Percentiles rank a stretch among this genome's conserved stretches.
Conservation (phyloP, 2,329 filamentous ascomycete genomes). For the Hirsutella thompsonii region DNA sequence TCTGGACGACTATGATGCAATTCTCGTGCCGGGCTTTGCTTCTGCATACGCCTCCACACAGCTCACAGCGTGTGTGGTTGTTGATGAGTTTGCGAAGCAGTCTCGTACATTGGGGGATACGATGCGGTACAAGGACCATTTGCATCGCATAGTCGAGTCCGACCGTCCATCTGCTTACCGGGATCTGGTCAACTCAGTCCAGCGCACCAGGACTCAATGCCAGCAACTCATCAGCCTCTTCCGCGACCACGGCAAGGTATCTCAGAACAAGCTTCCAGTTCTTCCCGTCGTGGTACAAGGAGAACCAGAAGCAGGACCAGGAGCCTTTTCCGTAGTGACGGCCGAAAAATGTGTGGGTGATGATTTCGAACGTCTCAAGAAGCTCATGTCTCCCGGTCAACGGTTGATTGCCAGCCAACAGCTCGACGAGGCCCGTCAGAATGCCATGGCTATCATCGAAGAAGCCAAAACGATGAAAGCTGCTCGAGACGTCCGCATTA, state of each 20-base stretch:
- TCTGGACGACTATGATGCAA: constrained; percentile 50
- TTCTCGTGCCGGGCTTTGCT: constrained; percentile 51
- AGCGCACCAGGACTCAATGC: constrained; percentile 82
- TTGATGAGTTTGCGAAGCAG: constrained; percentile 76
- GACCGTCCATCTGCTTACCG: constrained; percentile 75
- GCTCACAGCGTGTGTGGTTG: constrained; percentile 65
- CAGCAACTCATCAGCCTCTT: constrained; percentile 84
- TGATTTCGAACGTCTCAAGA: constrained; percentile 82
- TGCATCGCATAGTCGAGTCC: constrained; percentile 67
- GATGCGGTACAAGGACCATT: constrained; percentile 43
- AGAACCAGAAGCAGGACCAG: constrained; percentile 80
- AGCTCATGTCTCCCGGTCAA: constrained; percentile 76
- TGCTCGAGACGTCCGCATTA: constrained; percentile 72
- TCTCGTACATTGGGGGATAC: constrained; percentile 27
- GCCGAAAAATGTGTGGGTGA: constrained; percentile 78
- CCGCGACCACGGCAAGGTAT: constrained; percentile 76
- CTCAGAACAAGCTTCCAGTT: constrained; percentile 59
- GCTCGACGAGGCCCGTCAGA: constrained; percentile 62
- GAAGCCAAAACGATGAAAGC: constrained; percentile 72
- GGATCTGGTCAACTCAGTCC: constrained; percentile 80
- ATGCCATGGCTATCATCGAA: constrained; percentile 58
- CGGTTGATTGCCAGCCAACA: constrained; percentile 72
- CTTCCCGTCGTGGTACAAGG: constrained; percentile 90
- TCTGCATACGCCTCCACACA: constrained; percentile 78
- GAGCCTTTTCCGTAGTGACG: constrained; percentile 76